phyloP scores from a whole-genome alignment of 257 asterid genomes.

The Penstemon barbatus region DNA sequence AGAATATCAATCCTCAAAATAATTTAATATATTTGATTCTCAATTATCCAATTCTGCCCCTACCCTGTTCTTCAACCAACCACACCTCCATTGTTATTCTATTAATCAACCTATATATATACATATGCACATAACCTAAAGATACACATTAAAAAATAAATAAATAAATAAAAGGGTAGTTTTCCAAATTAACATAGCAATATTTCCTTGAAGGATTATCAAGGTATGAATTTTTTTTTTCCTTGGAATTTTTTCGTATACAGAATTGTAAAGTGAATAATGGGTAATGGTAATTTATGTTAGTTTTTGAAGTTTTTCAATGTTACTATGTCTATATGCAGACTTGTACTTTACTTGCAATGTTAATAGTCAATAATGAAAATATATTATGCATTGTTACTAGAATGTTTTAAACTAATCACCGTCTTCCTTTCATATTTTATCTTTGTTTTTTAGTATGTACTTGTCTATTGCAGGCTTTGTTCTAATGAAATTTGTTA shows the following conservation, averaged over 20 bases:
- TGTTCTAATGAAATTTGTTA: neutral
- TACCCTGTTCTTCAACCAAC: conserved; percentile 40
- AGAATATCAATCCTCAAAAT: conserved; percentile 25
- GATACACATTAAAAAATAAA: conserved; percentile 4
- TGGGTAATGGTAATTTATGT: neutral
- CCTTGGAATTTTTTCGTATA: neutral
- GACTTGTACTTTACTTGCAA: conserved; percentile 10
- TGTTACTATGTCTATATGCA: neutral
- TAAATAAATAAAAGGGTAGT: conserved; percentile 22
- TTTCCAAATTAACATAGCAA: conserved; percentile 5
- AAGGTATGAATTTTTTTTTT: conserved; percentile 32
- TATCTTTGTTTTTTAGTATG: neutral
- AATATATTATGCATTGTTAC: conserved; percentile 16
- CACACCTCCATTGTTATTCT: conserved; percentile 43
- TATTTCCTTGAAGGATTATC: conserved; percentile 22
- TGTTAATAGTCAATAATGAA: neutral
- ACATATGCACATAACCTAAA: conserved; percentile 24
- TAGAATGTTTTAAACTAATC: conserved; percentile 8
- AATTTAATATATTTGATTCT: conserved; percentile 20
- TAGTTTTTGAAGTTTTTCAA: neutral
- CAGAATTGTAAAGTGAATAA: neutral
- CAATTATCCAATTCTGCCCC: conserved; percentile 38
- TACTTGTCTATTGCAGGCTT: neutral
- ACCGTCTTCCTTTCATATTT: neutral
- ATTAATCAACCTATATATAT: conserved; percentile 35